Base-by-base conservation (phyloP, 192 early-diverging fungal genomes). In the Linnemannia schmuckeri region DNA sequence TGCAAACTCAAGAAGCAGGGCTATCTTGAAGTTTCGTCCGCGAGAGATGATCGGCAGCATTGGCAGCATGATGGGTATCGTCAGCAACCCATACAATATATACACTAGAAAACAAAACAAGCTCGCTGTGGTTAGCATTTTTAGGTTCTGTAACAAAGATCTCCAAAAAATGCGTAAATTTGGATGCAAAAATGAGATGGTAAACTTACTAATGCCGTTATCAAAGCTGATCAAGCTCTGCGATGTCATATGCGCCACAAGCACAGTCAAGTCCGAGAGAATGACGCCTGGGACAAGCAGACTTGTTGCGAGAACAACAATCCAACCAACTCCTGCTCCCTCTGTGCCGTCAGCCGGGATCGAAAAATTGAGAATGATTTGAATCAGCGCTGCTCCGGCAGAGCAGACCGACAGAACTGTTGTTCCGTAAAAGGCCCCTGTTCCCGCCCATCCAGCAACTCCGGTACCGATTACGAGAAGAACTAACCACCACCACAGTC, bases 401-500 rank as follows among this genome's bases (percentile, higher is more conserved):
- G 79, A 24, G 42, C 61, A 87, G 9, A 71, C 57, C 2, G 85
- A 72, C 17, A 87, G 41, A 37, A 73, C 63, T 0, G 76, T 66
- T 9, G 76, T 81, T 1, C 79, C 85, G 47, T 87, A 87, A 30
- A 87, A 42, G 3, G 79, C 85, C 17, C 85, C 85, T 7, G 63
- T 41, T 7, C 75, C 79, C 18, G 74, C 8, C 75, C 79, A 81
- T n/a, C 75, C 79, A 33, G 85, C 75, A 10, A 87, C 42, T 22
- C 79, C 80, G 0, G 80, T 71, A 40, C 85, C 85, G 9, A 87
- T 40, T 0, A 77, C 42, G 33, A 87, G 12, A 0, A 52, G 63
- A 10, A 87, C 40, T 17, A 78, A 1, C 85, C 85, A 87, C 85
- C 85, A 87, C 85, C 85, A 87, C 17, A 81, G 33, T 1, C 85